Evolutionary conservation across 2,329 filamentous ascomycete species (phyloP).

Genomic region (Fusarium tricinctum): DNA sequence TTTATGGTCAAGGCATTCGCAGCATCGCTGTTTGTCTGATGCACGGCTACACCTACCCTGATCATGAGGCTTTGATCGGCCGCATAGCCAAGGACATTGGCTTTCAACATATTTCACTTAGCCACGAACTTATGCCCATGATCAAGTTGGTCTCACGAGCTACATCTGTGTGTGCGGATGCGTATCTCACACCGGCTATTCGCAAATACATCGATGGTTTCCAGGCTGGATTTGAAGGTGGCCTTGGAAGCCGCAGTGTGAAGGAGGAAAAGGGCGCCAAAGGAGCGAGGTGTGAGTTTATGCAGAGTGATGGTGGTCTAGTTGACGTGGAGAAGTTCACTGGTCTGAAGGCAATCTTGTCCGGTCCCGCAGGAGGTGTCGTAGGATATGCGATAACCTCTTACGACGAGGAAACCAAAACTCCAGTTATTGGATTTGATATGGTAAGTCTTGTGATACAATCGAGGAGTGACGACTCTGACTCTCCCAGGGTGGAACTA

Average conservation of each 20-base stretch:
- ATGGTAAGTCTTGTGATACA: constrained; percentile 67
- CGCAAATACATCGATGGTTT: constrained; percentile 76
- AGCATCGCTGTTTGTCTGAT: constrained; percentile 92
- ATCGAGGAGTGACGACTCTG: constrained; percentile 5
- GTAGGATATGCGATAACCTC: constrained; percentile 94
- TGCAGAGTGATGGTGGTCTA: constrained; percentile 86
- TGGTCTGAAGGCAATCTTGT: constrained; percentile 86
- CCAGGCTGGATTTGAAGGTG: constrained; percentile 83
- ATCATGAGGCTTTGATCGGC: constrained; percentile 85
- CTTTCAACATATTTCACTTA: constrained; percentile 76
- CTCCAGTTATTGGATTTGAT: constrained; percentile 92
- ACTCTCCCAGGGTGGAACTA: constrained; percentile 76
- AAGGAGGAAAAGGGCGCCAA: constrained; percentile 73
- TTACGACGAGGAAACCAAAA: constrained; percentile 85
- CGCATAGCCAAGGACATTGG: constrained; percentile 83
- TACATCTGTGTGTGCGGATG: constrained; percentile 61
- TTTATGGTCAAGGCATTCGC: constrained; percentile 76
- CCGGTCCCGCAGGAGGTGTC: constrained; percentile 91
- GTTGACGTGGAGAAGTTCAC: constrained; percentile 86
- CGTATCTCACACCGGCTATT: constrained; percentile 61
- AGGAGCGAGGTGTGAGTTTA: constrained; percentile 90
- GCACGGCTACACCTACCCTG: constrained; percentile 92
- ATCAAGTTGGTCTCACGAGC: constrained; percentile 60
- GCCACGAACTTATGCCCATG: constrained; percentile 60
- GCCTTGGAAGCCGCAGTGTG: constrained; percentile 81